Base-by-base conservation (phyloP, 1,284 basidiomycete species). In the Thecaphora thlaspeos region DNA sequence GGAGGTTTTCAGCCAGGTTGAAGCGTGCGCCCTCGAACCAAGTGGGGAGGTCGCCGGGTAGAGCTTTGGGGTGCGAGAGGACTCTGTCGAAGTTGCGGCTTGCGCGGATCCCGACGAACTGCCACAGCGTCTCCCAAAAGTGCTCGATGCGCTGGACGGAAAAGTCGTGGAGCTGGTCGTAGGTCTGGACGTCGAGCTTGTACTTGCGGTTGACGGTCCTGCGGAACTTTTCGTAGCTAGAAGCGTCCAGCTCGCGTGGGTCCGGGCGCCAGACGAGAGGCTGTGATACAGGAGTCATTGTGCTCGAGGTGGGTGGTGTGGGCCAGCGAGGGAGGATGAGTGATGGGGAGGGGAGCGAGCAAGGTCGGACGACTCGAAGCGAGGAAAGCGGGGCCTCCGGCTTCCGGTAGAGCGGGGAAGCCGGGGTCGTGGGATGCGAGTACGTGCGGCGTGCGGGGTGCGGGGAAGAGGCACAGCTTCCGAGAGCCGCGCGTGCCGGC, bases 151-250 rank as follows among this genome's bases (percentile, higher is more conserved):
- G 48, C 28, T 55, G 37, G 43, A 70, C 50, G 36, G 63, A 67
- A 37, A 70, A 70, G 12, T 34, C 45, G 45, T 70, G 65, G 23
- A 70, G 39, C 30, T 70, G 54, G 30, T 64, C 46, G 42, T 70
- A 70, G 23, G 48, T 70, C 34, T 22, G 44, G 19, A 70, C 30
- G 21, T 55, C 38, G 39, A 70, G 56, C 3, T 45, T 34, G 54
- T 49, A 52, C 5, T 54, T 54, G 15, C 50, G 28, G 30, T 70
- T 70, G 55, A 66, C 46, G 30, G 51, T 19, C 18, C 48, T 47
- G 34, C 68, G 61, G 28, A 70, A 70, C 48, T 65, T 68, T 28
- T 64, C 57, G 28, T 65, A 44, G 12, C 51, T 58, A 2, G 65
- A 58, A 2, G 43, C 32, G 12, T 42, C 41, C 37, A 68, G 48